Evolutionary conservation across 2,329 filamentous ascomycete genomes (phyloP).

Genomic region (Hymenoscyphus linearis): DNA sequence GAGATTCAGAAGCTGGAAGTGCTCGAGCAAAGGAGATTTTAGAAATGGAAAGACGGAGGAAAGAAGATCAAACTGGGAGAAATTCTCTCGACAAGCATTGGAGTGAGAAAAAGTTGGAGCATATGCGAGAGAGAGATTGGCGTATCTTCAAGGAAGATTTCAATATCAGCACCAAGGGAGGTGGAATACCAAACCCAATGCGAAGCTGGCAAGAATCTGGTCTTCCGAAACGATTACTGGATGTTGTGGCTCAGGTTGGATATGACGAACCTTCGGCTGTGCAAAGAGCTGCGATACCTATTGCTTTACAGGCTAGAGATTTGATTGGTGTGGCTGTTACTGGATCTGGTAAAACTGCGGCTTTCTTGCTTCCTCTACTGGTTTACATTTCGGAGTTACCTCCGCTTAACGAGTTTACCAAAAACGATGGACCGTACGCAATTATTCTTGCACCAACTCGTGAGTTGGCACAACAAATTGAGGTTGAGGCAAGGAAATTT

Average conservation of each 20-base stretch:
- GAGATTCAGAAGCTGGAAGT: constrained; percentile 70
- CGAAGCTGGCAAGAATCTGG: constrained; percentile 84
- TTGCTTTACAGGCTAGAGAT: constrained; percentile 86
- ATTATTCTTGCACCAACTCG: constrained; percentile 94
- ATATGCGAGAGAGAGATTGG: constrained; percentile 98
- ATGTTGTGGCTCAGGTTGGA: constrained; percentile 78
- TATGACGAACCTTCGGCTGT: constrained; percentile 91
- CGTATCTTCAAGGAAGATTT: constrained; percentile 99
- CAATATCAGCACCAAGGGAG: constrained; percentile 91
- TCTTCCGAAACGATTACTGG: constrained; percentile 70
- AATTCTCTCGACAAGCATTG: constrained; percentile 87
- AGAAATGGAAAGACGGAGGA: constrained; percentile 75
- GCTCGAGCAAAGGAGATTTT: constrained; percentile 74
- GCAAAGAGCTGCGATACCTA: constrained; percentile 90
- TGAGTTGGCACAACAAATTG: constrained; percentile 96
- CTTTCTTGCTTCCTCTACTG: constrained; percentile 85
- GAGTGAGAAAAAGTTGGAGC: constrained; percentile 85
- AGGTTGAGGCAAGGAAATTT: constrained; percentile 89
- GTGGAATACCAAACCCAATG: constrained; percentile 91
- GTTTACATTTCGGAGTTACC: constrained; percentile 93
- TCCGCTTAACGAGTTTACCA: constrained; percentile 75
- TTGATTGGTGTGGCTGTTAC: constrained; percentile 98
- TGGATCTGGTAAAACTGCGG: constrained; percentile 96
- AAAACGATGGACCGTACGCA: constrained; percentile 94
- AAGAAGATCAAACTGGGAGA: constrained; percentile 63